These are phyloP conservation scores for Yamadazyma olivae DNA, from an alignment of 805 yeast species.

Conservation along the genomic window DNA sequence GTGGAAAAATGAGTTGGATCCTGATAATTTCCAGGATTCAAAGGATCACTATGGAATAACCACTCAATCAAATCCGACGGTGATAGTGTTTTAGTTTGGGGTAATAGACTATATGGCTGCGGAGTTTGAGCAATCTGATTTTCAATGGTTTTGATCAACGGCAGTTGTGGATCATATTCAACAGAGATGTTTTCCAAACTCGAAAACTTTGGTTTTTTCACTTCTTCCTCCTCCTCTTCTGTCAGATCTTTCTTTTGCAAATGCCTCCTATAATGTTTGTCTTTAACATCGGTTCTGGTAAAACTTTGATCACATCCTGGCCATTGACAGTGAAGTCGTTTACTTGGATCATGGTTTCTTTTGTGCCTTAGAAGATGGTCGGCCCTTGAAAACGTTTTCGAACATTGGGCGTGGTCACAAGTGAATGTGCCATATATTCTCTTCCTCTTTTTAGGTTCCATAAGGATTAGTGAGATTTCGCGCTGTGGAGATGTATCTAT, in stretches of 20 bases:
- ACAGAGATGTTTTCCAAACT: too few relatives aligned
- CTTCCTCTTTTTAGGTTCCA: constrained; percentile 13
- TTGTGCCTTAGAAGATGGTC: constrained; percentile 65
- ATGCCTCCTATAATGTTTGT: constrained; percentile 20
- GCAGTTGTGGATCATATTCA: too few relatives aligned
- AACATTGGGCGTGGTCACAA: constrained; percentile 48
- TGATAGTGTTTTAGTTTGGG: constrained; percentile 13
- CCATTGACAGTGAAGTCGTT: constrained; percentile 13
- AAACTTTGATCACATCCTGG: constrained; percentile 18
- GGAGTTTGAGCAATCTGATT: background rate
- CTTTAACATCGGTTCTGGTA: constrained; percentile 19
- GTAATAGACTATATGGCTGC: background rate
- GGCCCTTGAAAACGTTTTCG: constrained; percentile 50
- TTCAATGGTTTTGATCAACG: too few relatives aligned
- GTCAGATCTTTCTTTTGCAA: constrained; percentile 1
- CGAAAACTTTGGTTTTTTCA: too few relatives aligned
- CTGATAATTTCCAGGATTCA: background rate
- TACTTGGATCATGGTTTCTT: constrained; percentile 43
- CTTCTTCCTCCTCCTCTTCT: background rate
- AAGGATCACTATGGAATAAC: constrained; percentile 22
- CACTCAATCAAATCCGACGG: constrained; percentile 30
- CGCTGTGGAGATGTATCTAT: too few relatives aligned
- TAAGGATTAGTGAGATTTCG: too few relatives aligned
- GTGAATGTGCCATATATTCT: constrained; percentile 17
- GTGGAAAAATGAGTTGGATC: constrained; percentile 3